phyloP scores from a whole-genome alignment of 768 basidiomycete species.

The Boletus barrowsii region DNA sequence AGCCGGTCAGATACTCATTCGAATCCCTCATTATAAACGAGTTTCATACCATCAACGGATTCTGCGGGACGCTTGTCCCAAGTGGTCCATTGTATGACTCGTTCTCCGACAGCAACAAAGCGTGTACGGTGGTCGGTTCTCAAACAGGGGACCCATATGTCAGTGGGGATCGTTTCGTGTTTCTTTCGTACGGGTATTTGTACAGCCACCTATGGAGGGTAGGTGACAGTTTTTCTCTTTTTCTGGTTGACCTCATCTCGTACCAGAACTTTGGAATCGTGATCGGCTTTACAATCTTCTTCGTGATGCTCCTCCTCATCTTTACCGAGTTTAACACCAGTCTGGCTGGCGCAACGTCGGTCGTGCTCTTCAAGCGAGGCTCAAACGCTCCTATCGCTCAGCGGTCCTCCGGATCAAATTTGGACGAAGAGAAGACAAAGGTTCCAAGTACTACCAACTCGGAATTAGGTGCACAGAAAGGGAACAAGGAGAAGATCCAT shows the following conservation, averaged over 20 bases:
- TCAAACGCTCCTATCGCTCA: constrained; percentile 27
- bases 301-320: constrained; percentile 51
- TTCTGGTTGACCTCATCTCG: not conserved
- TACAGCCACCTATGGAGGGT: constrained; percentile 50
- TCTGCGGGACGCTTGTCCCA: constrained; percentile 58
- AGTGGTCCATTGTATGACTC: constrained; percentile 60
- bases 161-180: constrained; percentile 55
- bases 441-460: constrained; percentile 4
- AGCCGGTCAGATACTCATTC: constrained; percentile 62
- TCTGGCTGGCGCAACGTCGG: constrained; percentile 34
- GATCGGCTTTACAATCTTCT: constrained; percentile 59
- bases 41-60: constrained; percentile 66
- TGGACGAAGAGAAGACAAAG: constrained; percentile 30
- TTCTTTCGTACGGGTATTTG: constrained; percentile 41
- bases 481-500: constrained; percentile 20
- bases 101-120: constrained; percentile 60
- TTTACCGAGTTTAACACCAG: constrained; percentile 55
- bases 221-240: constrained; percentile 5
- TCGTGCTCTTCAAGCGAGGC: constrained; percentile 68
- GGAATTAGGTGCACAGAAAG: constrained; percentile 2
- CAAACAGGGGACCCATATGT: constrained; percentile 58
- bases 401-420: constrained; percentile 13
- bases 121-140: constrained; percentile 71
- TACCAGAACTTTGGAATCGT: constrained; percentile 68
- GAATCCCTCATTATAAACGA: constrained; percentile 78